phyloP scores from a whole-genome alignment of 2,329 filamentous ascomycete species.

The Trichophyton benhamiae region DNA sequence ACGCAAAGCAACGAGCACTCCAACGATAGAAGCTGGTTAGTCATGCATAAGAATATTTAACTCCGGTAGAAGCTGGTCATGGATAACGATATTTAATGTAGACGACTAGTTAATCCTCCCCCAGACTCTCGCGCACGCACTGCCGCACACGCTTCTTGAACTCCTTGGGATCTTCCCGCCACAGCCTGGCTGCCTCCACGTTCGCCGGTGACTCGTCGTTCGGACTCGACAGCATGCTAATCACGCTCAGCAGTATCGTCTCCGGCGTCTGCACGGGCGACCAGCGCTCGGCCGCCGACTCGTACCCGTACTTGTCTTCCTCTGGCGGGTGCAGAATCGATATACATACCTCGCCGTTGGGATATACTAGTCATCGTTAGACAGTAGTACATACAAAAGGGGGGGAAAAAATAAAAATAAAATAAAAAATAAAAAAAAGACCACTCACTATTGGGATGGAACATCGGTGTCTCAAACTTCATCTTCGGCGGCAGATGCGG shows the following conservation, averaged over 20 bases:
- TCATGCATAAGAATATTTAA: too few species aligned
- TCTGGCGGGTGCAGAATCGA: constrained; percentile 91
- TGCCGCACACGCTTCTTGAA: constrained; percentile 68
- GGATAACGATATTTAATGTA: neutral
- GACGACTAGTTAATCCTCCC: constrained; percentile 44
- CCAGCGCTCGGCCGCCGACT: constrained; percentile 82
- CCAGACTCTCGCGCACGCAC: constrained; percentile 70
- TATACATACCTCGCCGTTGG: constrained; percentile 81
- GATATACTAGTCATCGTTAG: constrained; percentile 49
- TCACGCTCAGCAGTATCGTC: constrained; percentile 82
- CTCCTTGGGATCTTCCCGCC: constrained; percentile 66
- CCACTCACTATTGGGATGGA: constrained; percentile 70
- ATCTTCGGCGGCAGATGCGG: constrained; percentile 79
- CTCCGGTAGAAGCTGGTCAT: too few species aligned
- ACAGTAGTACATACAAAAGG: too few species aligned
- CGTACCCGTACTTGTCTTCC: constrained; percentile 90
- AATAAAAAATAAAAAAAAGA: neutral
- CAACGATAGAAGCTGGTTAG: too few species aligned
- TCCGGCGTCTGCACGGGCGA: constrained; percentile 88
- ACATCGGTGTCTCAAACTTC: constrained; percentile 74
- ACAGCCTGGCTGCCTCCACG: constrained; percentile 77
- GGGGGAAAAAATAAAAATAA: neutral
- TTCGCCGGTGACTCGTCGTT: constrained; percentile 96
- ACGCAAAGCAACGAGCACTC: too few species aligned
- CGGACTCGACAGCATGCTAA: constrained; percentile 80